Evolutionary conservation across 768 basidiomycete species (phyloP).

Genomic region (Fibroporia radiculosa): DNA sequence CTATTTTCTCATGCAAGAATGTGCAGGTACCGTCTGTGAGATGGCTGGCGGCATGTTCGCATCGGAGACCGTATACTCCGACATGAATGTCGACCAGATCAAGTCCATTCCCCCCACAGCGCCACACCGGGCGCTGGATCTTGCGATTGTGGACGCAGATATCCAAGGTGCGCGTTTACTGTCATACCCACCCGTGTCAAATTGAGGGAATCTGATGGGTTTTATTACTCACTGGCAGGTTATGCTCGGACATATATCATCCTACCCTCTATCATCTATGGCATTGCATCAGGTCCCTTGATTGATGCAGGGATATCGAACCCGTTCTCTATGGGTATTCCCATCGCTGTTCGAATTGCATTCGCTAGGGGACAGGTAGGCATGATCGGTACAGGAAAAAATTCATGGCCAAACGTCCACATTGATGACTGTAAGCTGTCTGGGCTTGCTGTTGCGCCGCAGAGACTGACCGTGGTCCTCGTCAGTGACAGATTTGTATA

Average conservation of each 20-base stretch:
- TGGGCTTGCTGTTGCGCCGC: background rate
- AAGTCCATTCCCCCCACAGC: slow-evolving; percentile 37
- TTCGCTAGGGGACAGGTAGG: slow-evolving; percentile 41
- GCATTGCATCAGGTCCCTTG: slow-evolving; percentile 47
- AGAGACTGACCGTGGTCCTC: background rate
- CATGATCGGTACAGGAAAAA: slow-evolving; percentile 46
- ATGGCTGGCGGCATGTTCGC: slow-evolving; percentile 33
- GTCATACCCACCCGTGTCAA: slow-evolving; percentile 16
- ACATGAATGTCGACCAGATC: slow-evolving; percentile 38
- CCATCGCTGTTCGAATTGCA: slow-evolving; percentile 33
- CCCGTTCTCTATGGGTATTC: slow-evolving; percentile 41
- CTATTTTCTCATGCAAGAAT: background rate
- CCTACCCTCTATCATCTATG: slow-evolving; percentile 49
- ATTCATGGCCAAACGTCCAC: slow-evolving; percentile 51
- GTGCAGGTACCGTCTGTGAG: slow-evolving; percentile 35
- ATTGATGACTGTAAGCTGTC: slow-evolving; percentile 28
- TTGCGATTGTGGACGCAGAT: slow-evolving; percentile 39
- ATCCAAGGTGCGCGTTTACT: slow-evolving; percentile 33
- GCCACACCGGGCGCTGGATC: slow-evolving; percentile 43
- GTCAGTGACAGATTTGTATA: slow-evolving; percentile 35
- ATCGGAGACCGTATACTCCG: slow-evolving; percentile 37
- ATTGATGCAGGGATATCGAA: slow-evolving; percentile 46
- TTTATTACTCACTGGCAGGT: slow-evolving; percentile 24
- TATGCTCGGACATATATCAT: slow-evolving; percentile 45
- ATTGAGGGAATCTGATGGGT: background rate